Evolutionary conservation across 495 filamentous ascomycete genomes (phyloP).

Genomic region (Annulohypoxylon moriforme): DNA sequence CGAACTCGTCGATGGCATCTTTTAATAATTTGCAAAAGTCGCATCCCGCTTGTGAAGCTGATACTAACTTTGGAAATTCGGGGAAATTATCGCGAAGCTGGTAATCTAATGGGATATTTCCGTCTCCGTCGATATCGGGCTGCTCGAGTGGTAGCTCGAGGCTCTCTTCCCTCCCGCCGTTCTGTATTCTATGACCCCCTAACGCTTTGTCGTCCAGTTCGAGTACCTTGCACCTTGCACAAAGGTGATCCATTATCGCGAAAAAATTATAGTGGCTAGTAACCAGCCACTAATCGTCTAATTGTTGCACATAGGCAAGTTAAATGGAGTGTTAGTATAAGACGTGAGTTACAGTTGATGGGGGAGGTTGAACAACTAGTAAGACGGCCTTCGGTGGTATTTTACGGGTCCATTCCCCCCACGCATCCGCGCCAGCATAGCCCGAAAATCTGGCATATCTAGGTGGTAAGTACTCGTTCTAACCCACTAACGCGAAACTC

Average conservation of each 20-base stretch:
- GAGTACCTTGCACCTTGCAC: not conserved
- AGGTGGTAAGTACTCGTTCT: too few relatives aligned
- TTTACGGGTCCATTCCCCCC: too few relatives aligned
- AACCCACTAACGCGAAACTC: too few relatives aligned
- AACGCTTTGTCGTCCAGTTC: not conserved
- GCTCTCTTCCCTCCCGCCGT: not conserved
- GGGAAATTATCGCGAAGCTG: not conserved
- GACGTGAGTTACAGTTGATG: too few relatives aligned
- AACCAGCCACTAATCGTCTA: too few relatives aligned
- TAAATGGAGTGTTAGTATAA: too few relatives aligned
- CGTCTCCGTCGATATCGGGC: not conserved
- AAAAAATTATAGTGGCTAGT: not conserved
- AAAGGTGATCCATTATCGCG: not conserved
- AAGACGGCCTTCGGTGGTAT: too few relatives aligned
- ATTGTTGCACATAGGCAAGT: too few relatives aligned
- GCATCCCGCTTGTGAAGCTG: not conserved
- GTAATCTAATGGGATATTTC: not conserved
- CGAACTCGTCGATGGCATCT: not conserved
- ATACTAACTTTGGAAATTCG: not conserved
- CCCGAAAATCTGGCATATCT: too few relatives aligned
- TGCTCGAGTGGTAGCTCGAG: not conserved
- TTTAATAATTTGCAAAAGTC: not conserved
- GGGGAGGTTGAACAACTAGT: too few relatives aligned
- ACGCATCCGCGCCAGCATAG: too few relatives aligned
- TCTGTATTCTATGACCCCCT: not conserved